Evolutionary conservation across 257 asterid genomes (phyloP).

Genomic region (Nicotiana undulata): DNA sequence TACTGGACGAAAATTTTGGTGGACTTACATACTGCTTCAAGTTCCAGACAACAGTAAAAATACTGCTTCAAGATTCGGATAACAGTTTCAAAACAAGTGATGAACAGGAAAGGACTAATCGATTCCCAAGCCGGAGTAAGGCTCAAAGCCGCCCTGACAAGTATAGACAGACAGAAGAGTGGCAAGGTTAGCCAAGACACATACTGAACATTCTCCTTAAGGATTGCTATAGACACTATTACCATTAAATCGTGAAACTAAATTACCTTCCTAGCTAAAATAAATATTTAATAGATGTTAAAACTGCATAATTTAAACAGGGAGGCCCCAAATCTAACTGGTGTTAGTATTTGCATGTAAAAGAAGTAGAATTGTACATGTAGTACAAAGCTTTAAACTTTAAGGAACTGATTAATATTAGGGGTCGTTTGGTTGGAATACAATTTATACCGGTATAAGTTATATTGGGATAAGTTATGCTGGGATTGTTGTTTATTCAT

Average conservation of each 20-base stretch:
- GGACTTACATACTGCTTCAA: conserved; percentile 10
- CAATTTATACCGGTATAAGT: too few relatives aligned
- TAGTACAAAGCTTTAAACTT: background rate
- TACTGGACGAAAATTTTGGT: background rate
- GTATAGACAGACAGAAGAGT: background rate
- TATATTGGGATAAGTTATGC: too few relatives aligned
- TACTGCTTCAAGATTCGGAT: background rate
- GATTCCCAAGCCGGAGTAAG: conserved; percentile 76
- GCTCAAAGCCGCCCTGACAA: conserved; percentile 68
- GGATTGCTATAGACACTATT: background rate
- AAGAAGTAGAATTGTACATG: background rate
- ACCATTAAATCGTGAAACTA: background rate
- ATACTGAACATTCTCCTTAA: background rate
- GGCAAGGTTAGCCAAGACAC: background rate
- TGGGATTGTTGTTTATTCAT: too few relatives aligned
- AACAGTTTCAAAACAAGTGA: conserved; percentile 1
- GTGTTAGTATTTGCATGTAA: background rate
- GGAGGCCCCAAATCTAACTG: background rate
- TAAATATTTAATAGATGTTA: background rate
- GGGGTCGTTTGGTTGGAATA: too few relatives aligned
- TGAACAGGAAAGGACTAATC: conserved; percentile 25
- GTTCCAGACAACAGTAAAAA: background rate
- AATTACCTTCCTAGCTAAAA: background rate
- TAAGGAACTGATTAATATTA: background rate
- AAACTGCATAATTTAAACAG: background rate